Base-by-base conservation (phyloP, 2,329 filamentous ascomycete species). In the Pestalotiopsis sp. region DNA sequence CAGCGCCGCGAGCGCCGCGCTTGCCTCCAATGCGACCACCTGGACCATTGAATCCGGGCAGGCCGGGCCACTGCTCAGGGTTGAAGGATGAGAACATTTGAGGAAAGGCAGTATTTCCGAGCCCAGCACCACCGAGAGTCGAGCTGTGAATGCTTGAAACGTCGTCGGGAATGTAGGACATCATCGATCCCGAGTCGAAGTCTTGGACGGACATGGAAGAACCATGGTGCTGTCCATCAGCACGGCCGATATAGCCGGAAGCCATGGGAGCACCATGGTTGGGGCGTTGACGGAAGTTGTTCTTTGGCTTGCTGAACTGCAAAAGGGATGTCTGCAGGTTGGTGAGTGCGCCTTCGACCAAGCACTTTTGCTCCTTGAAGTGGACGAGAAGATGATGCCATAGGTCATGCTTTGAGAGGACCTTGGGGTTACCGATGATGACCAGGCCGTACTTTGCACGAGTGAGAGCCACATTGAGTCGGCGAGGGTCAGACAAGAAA, bases 391-490 rank as follows among this genome's bases (percentile, higher is more conserved):
- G 88, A 77, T 95, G 95, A 79, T 99, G 96, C 96, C 96, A 99
- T 52, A 99, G 86, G 71, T 97, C 96, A 79, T 99, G 96, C 85
- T 99, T 99, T 56, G 95, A 96, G 58, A 99, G 84, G 49, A 99
- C 95, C 83, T 98, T 98, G 39, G 96, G 96, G 77, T 99, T 99
- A 72, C 96, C 96, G 9, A 99, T 90, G 77, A 99, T 98, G 70
- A 98, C 96, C 39, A 98, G 85, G 69, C 96, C 96, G 76, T 95
- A 99, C 82, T 98, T 98, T 71, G 96, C 96, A 84, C 96, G 93
- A 64, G 96, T 99, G 73, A 99, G 87, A 52, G 95, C 96, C 25
- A 99, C 96, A 78, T 99, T 99, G 76, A 99, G 90, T 86, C 96
- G 95, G 73, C 96, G 93, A 66, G 96, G 96, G 75, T 99, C 96